Conservation (phyloP, 768 basidiomycete genomes). For the Roridomyces roridus region DNA sequence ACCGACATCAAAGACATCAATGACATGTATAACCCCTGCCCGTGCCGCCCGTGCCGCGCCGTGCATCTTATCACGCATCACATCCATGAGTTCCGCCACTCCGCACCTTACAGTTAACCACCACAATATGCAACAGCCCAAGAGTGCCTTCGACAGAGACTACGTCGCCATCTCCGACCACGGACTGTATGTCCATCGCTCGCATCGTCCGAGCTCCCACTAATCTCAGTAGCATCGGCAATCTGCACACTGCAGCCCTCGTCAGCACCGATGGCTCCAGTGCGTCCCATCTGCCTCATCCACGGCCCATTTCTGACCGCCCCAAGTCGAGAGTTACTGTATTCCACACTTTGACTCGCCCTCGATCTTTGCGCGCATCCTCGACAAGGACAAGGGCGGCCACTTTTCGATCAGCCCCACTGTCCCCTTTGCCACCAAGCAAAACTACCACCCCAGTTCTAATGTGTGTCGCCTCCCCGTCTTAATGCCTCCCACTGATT, state of each 20-base stretch:
- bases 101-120: neutral
- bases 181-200: slow-evolving; percentile 60
- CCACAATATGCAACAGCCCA: slow-evolving; percentile 61
- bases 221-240: slow-evolving; percentile 66
- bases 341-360: slow-evolving; percentile 95
- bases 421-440: slow-evolving; percentile 73
- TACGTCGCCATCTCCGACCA: slow-evolving; percentile 83
- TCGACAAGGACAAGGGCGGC: slow-evolving; percentile 91
- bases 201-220: no score
- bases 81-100: no score
- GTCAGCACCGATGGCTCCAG: slow-evolving; percentile 85
- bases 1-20: no score
- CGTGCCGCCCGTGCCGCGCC: no score
- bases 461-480: slow-evolving; percentile 55
- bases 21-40: no score
- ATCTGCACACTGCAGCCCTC: slow-evolving; percentile 82
- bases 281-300: slow-evolving; percentile 34
- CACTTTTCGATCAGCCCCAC: slow-evolving; percentile 90
- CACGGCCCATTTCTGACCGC: neutral
- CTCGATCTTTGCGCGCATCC: slow-evolving; percentile 87
- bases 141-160: slow-evolving; percentile 54
- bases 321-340: slow-evolving; percentile 89
- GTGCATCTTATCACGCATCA: no score
- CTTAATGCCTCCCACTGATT: slow-evolving; percentile 1
- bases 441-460: slow-evolving; percentile 83